A percentile compares a stretch with the other conserved stretches of the same genome.
These are phyloP conservation scores for Rosa persica DNA, from an alignment of 306 rosid species.

Conservation along the genomic window DNA sequence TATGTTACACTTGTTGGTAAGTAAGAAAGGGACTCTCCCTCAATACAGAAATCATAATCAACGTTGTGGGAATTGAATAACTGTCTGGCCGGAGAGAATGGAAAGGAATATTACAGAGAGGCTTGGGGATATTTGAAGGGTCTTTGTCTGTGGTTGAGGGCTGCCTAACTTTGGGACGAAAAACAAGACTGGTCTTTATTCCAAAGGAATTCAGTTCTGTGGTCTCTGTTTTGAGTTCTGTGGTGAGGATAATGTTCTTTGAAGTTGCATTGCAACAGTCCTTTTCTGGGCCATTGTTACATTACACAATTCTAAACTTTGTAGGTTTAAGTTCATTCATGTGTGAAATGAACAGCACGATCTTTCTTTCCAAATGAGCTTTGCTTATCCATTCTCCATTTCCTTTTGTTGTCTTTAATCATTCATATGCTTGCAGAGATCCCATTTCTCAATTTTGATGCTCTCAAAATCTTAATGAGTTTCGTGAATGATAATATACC, in stretches of 20 bases:
- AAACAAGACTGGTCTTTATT: slow-evolving; percentile 26
- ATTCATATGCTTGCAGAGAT: not conserved
- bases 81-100: slow-evolving; percentile 2
- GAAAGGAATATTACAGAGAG: not conserved
- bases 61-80: not conserved
- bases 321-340: not conserved
- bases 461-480: not conserved
- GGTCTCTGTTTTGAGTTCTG: slow-evolving; percentile 9
- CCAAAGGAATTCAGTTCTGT: not conserved
- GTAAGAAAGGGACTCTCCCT: slow-evolving; percentile 7
- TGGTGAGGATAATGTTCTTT: not conserved
- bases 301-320: not conserved
- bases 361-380: not conserved
- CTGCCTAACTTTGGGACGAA: slow-evolving; percentile 42
- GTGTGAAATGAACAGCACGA: not conserved
- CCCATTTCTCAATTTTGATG: not conserved
- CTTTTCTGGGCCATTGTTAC: not conserved
- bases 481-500: not conserved
- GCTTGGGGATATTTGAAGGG: slow-evolving; percentile 25
- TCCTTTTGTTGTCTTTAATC: not conserved
- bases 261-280: not conserved
- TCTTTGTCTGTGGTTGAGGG: slow-evolving; percentile 31
- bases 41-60: not conserved
- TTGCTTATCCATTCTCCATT: not conserved
- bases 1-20: not conserved